Conservation (phyloP, 2,329 filamentous ascomycete genomes). For the Penicillium glabrum region DNA sequence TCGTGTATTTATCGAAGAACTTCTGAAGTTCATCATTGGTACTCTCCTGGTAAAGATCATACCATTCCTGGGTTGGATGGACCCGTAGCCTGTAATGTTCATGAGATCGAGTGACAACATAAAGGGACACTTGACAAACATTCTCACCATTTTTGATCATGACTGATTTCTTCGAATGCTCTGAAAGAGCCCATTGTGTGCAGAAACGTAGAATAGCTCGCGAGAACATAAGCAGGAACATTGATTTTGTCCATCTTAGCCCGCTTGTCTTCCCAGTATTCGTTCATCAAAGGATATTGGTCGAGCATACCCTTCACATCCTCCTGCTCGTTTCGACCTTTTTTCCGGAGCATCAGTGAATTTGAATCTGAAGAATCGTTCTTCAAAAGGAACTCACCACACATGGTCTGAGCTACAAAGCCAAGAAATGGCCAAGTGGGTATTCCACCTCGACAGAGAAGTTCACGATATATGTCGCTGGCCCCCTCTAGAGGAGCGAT, state of each 20-base stretch:
- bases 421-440: constrained; percentile 3
- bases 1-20: background rate
- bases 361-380: constrained; percentile 3
- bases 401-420: background rate
- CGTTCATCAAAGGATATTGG: constrained; percentile 17
- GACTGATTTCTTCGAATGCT: background rate
- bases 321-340: background rate
- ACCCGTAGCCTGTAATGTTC: background rate
- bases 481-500: constrained; percentile 24
- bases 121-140: too few relatives aligned
- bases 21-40: background rate
- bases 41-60: background rate
- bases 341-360: constrained; percentile 2
- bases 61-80: background rate
- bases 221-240: background rate
- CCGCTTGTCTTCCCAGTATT: constrained; percentile 24
- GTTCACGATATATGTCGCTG: constrained; percentile 17
- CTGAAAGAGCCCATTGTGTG: background rate
- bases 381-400: constrained; percentile 8
- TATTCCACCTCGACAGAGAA: constrained; percentile 17
- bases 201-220: background rate
- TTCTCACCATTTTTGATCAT: background rate
- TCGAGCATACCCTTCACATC: constrained; percentile 15
- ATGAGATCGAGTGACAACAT: background rate
- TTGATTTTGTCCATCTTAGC: background rate